These are phyloP conservation scores for Fraxinus angustifolia DNA, from an alignment of 305 asterid species.

Conservation along the genomic window DNA sequence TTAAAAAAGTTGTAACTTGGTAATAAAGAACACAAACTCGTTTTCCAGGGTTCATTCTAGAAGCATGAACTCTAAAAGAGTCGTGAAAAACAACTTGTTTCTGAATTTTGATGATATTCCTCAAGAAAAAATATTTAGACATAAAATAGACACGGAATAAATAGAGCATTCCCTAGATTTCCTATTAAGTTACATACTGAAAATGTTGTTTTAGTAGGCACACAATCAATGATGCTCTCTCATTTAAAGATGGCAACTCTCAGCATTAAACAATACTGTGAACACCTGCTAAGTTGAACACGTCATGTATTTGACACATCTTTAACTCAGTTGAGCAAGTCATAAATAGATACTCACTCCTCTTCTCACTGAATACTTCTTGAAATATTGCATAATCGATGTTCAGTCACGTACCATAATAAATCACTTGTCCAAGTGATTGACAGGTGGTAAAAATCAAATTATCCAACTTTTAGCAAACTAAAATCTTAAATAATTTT, in stretches of 20 bases:
- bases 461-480: not conserved
- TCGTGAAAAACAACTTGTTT: not conserved
- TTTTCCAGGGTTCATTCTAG: not conserved
- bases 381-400: not conserved
- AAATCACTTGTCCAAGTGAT: not conserved
- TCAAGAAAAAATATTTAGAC: not conserved
- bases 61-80: not conserved
- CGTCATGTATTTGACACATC: not conserved
- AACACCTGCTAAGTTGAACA: not conserved
- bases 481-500: not conserved
- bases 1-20: not conserved
- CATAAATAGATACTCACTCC: not conserved
- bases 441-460: not conserved
- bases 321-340: not conserved
- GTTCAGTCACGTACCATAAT: not conserved
- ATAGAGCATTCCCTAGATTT: not conserved
- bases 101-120: not conserved
- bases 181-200: not conserved
- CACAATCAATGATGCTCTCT: not conserved
- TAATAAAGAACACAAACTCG: not conserved
- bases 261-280: not conserved
- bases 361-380: not conserved
- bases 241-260: not conserved
- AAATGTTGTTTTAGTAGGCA: not conserved
- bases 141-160: not conserved